phyloP scores from a whole-genome alignment of 305 asterid species.

The Plantago coronopus region DNA sequence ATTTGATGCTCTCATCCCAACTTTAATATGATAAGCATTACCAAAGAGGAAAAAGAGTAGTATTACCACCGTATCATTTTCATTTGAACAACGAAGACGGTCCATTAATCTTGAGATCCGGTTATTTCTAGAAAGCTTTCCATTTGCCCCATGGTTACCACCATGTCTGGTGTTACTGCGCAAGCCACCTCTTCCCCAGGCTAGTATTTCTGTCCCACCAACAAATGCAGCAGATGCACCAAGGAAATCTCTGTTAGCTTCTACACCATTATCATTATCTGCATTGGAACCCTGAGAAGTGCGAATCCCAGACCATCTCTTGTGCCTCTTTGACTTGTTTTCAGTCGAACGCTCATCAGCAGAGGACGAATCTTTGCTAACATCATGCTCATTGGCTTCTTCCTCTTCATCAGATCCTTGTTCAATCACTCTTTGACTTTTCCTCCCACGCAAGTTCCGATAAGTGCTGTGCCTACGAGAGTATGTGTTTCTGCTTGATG shows the following conservation, averaged over 20 bases:
- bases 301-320: slow-evolving; percentile 62
- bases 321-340: slow-evolving; percentile 61
- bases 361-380: slow-evolving; percentile 87
- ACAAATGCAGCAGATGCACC: slow-evolving; percentile 55
- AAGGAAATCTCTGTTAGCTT: slow-evolving; percentile 43
- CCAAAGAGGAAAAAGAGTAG: slow-evolving; percentile 16
- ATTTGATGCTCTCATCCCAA: too few species aligned
- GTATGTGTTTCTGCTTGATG: slow-evolving; percentile 48
- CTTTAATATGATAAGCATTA: background rate
- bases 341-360: slow-evolving; percentile 70
- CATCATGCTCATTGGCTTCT: slow-evolving; percentile 58
- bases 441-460: slow-evolving; percentile 61
- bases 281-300: slow-evolving; percentile 56
- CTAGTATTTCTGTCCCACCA: slow-evolving; percentile 62
- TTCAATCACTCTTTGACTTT: slow-evolving; percentile 52
- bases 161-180: slow-evolving; percentile 78
- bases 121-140: slow-evolving; percentile 51
- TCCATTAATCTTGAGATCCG: slow-evolving; percentile 69
- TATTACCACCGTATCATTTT: slow-evolving; percentile 53
- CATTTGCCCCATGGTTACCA: slow-evolving; percentile 47
- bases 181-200: slow-evolving; percentile 94
- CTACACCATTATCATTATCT: slow-evolving; percentile 70
- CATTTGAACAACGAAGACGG: slow-evolving; percentile 49
- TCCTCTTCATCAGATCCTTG: slow-evolving; percentile 85
- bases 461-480: slow-evolving; percentile 58